Base-by-base conservation (phyloP, 202 grass and related monocot genomes). In the Zizania palustris region DNA sequence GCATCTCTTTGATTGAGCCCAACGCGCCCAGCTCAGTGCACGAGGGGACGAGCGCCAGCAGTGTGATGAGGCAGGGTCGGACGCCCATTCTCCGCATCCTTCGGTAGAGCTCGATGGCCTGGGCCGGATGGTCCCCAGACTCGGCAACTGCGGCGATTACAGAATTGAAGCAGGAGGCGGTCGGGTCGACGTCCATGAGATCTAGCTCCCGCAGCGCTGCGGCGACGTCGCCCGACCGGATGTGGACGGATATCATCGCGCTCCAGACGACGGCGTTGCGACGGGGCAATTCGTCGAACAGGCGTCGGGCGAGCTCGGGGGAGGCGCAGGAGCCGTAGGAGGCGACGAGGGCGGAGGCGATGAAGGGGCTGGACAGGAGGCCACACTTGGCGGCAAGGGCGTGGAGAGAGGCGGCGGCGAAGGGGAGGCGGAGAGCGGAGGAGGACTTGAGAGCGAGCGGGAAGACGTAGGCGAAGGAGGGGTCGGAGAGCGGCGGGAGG, bases 221-320 rank as follows among this genome's bases (percentile, higher is more conserved):
- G 20, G 35, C 0, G 66, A 93, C 28, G 66, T 93, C 71, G 0
- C 73, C 83, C 11, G 82, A 82, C 1, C 74, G 75, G 35, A 80
- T 50, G 49, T 85, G 83, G 28, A 88, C 60, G 6, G 85, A 80
- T 16, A 93, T 88, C 82, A 88, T 85, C 58, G 91, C 71, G 63
- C 88, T 93, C 85, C 87, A 93, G 54, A 90, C 84, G 42, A 90
- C 43, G 20, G 71, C 84, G 19, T 76, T 88, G 54, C 85, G 68
- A 40, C 28, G 48, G 36, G 91, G 75, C 71, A 84, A 90, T 85
- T 90, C 91, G 48, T 93, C 91, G 82, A 93, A 93, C 85, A 93
- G 71, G 71, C 74, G 45, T 58, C 87, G 74, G 38, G 91, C 85
- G 55, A 58, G 21, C 1, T 11, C 44, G 14, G 65, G 5, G 8